Conservation (phyloP, 805 yeast species). For the Pichia manshurica region DNA sequence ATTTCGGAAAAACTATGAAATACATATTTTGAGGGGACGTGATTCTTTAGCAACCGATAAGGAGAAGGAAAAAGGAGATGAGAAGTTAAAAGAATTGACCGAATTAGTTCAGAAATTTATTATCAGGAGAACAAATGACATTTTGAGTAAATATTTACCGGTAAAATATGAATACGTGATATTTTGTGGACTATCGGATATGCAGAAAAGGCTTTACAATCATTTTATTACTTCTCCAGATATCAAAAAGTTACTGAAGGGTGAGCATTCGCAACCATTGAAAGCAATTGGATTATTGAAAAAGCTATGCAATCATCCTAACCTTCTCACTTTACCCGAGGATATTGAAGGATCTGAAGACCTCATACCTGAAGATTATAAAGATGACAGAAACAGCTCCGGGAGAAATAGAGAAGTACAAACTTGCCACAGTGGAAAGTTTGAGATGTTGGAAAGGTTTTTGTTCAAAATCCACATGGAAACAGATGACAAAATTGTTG, state of each 20-base stretch:
- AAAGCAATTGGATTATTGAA: constrained; percentile 85
- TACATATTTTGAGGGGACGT: constrained; percentile 73
- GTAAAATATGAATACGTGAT: constrained; percentile 95
- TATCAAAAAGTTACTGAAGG: constrained; percentile 58
- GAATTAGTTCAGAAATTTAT: constrained; percentile 80
- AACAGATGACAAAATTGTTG: constrained; percentile 90
- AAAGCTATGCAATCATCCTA: constrained; percentile 93
- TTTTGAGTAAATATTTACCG: constrained; percentile 87
- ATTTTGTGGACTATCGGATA: constrained; percentile 76
- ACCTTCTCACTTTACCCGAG: constrained; percentile 64
- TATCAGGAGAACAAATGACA: constrained; percentile 92
- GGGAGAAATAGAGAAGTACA: constrained; percentile 71
- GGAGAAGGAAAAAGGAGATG: constrained; percentile 65
- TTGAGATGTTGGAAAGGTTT: constrained; percentile 78
- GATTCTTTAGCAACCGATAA: constrained; percentile 85
- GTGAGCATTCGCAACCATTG: constrained; percentile 73
- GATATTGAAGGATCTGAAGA: constrained; percentile 68
- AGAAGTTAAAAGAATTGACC: constrained; percentile 63
- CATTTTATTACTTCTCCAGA: constrained; percentile 77
- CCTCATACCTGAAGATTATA: constrained; percentile 72
- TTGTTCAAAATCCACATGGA: constrained; percentile 67
- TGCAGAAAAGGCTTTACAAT: constrained; percentile 66
- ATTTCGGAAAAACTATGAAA: constrained; percentile 79
- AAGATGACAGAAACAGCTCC: constrained; percentile 34
- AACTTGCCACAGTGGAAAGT: constrained; percentile 82